phyloP scores from a whole-genome alignment of 1,139 yeast genomes.

The Scheffersomyces parashehatae region DNA sequence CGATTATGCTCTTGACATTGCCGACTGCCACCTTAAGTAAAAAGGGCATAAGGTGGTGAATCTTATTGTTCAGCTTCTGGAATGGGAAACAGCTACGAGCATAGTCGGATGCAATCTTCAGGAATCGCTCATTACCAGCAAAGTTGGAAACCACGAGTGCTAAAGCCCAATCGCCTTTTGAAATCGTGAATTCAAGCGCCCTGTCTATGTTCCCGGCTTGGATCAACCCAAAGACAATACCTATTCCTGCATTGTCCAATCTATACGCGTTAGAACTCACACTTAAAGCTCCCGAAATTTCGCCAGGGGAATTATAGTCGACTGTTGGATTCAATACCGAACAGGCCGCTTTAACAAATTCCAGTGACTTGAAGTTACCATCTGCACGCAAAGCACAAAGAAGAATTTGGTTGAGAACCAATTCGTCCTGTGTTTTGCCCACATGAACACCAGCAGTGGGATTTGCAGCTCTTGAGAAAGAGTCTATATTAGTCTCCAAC shows the following conservation, averaged over 20 bases:
- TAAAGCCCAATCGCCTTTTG: slow-evolving; percentile 74
- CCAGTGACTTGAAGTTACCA: slow-evolving; percentile 30
- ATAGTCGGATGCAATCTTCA: slow-evolving; percentile 52
- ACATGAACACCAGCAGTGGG: not conserved
- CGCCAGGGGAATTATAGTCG: slow-evolving; percentile 19
- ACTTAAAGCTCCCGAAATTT: slow-evolving; percentile 6
- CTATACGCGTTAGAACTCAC: slow-evolving; percentile 29
- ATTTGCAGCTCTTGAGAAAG: slow-evolving; percentile 3
- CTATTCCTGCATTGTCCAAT: slow-evolving; percentile 38
- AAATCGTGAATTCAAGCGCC: slow-evolving; percentile 65
- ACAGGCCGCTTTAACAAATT: slow-evolving; percentile 28
- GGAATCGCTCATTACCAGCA: slow-evolving; percentile 62
- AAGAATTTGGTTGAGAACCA: slow-evolving; percentile 32
- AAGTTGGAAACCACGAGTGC: slow-evolving; percentile 72
- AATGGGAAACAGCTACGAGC: slow-evolving; percentile 38
- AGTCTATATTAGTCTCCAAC: slow-evolving; percentile 35
- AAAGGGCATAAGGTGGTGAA: slow-evolving; percentile 57
- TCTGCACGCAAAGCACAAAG: slow-evolving; percentile 26
- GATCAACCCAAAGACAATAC: slow-evolving; percentile 37
- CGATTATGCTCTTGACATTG: slow-evolving; percentile 54
- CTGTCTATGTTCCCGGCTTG: slow-evolving; percentile 66
- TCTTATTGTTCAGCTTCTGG: slow-evolving; percentile 44
- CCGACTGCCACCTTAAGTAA: slow-evolving; percentile 69
- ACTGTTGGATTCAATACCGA: slow-evolving; percentile 36
- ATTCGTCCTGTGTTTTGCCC: slow-evolving; percentile 19